Base-by-base conservation (phyloP, 768 basidiomycete species). In the Agrocybe pediades region DNA sequence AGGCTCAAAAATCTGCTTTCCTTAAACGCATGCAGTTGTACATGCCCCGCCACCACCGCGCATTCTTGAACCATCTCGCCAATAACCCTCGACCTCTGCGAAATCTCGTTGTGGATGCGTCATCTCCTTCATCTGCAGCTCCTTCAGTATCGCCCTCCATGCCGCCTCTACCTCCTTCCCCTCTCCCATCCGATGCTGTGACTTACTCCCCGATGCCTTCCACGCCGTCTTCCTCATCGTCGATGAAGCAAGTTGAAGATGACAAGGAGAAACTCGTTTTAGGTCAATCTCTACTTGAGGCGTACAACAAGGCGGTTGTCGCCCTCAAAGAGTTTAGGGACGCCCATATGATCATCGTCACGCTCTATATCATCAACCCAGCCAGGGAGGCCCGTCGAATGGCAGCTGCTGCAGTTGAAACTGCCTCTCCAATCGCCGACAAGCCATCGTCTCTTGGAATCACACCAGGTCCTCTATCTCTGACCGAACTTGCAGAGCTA, bases 21-120 rank as follows among this genome's bases (percentile, higher is more conserved):
- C 78, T 92, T 51, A 73, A 80, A 45, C 79, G 87, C 27, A 91
- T 92, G 90, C 81, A 87, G 49, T 68, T 73, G 6, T 93, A 94
- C 69, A 94, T 94, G 92, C 90, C 92, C 6, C 78, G 83, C 9
- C 83, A 86, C 58, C 91, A 93, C 64, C 86, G 90, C 23, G 72
- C 80, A n/a, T 93, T 92, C 71, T 72, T 94, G 23, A 74, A 73
- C 47, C 88, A 92, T 65, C 80, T 94, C 23, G 66, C 76, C 9
- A 66, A 72, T 9, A 82, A 79, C 51, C 84, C 85, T 2, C 79
- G 85, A 1, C 82, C 85, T 0, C 71, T 92, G 11, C 81, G 90
- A 26, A 65, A 68, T 16, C 70, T 91, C 27, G 85, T 89, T 6
- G 49, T 58, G 27, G 24, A 56, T 19, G 57, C 54, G 4, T 44